Evolutionary conservation across 768 basidiomycete species (phyloP).

Genomic region (Solioccasus polychromus): DNA sequence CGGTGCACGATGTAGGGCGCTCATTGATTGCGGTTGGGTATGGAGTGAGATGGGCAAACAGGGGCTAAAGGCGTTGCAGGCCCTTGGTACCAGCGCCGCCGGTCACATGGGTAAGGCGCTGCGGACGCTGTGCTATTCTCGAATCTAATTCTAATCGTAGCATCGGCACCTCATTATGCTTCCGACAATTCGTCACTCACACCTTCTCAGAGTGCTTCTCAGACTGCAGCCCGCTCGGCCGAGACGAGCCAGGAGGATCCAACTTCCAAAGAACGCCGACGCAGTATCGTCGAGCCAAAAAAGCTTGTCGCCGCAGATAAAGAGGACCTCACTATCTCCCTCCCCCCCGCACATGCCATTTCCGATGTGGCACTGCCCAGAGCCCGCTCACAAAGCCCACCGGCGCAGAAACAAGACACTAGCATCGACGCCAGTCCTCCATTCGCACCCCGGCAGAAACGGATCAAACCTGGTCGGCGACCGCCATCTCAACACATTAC

Average conservation of each 20-base stretch:
- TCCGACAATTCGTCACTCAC: slow-evolving; percentile 65
- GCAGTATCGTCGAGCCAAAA: too few species aligned
- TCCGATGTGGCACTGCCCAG: slow-evolving; percentile 26
- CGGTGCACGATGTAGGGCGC: slow-evolving; percentile 56
- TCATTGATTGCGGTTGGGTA: slow-evolving; percentile 64
- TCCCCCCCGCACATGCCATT: slow-evolving; percentile 27
- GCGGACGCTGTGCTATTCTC: neutral
- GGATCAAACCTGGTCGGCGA: slow-evolving; percentile 9
- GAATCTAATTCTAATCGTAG: neutral
- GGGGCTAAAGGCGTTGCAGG: slow-evolving; percentile 39
- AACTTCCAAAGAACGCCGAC: slow-evolving; percentile 10
- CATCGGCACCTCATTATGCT: slow-evolving; percentile 16
- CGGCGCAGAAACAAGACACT: neutral
- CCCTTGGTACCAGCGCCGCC: slow-evolving; percentile 1
- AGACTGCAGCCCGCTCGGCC: slow-evolving; percentile 31
- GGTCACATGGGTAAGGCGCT: slow-evolving; percentile 3
- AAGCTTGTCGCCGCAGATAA: neutral
- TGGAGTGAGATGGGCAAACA: slow-evolving; percentile 71
- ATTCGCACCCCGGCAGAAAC: slow-evolving; percentile 1
- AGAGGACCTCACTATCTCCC: neutral
- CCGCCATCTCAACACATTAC: slow-evolving; percentile 26
- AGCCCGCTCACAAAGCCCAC: slow-evolving; percentile 4
- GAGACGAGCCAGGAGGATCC: slow-evolving; percentile 16
- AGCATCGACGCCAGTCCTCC: neutral
- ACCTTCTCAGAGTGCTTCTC: slow-evolving; percentile 77